Base-by-base conservation (phyloP, 2,329 filamentous ascomycete genomes). In the Nothopassalora personata region DNA sequence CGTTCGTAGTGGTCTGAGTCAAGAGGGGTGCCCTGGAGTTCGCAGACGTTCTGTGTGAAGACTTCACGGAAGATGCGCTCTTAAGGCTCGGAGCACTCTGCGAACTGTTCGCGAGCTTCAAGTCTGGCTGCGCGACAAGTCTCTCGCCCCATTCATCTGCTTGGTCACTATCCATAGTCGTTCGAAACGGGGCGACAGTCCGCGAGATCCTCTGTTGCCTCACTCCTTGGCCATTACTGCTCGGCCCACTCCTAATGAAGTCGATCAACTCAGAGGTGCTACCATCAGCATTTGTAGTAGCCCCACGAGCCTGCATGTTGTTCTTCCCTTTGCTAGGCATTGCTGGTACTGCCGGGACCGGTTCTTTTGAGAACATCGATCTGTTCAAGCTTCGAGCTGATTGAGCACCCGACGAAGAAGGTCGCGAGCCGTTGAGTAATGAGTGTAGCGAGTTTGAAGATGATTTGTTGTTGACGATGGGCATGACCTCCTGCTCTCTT, bases 251-350 rank as follows among this genome's bases (percentile, higher is more conserved):
- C 49, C 92, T 87, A 64, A 99, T 95, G 73, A 99, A 97, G 71
- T 97, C 92, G 65, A 97, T 96, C 59, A 99, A 78, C 61, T 97
- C 94, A 11, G 90, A 89, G 58, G 87, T 95, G 64, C 87, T 86
- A 53, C 86, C 81, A 15, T 85, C 81, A 46, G 81, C 80, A 61
- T 53, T 57, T 30, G 91, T 86, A 52, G 91, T 88, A 59, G 93
- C 68, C 30, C 55, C 62, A 53, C 70, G 64, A 13, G 71, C 63
- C 60, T 70, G 67, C 64, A 68, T 62, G 49, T 58, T 64, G 56
- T 59, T 53, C 53, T 60, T 65, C 52, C 57, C 54, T 49, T 61
- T 64, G 49, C 50, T 59, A 15, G 68, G 66, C 46, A 70, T 60
- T 5, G 62, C 56, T 1, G 69, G 69, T 27, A 71, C 58, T 6